A percentile compares a stretch with the other conserved stretches of the same genome.
These are phyloP conservation scores for Kodamaea anthophila DNA, from an alignment of 1,139 yeast genomes.

Conservation along the genomic window DNA sequence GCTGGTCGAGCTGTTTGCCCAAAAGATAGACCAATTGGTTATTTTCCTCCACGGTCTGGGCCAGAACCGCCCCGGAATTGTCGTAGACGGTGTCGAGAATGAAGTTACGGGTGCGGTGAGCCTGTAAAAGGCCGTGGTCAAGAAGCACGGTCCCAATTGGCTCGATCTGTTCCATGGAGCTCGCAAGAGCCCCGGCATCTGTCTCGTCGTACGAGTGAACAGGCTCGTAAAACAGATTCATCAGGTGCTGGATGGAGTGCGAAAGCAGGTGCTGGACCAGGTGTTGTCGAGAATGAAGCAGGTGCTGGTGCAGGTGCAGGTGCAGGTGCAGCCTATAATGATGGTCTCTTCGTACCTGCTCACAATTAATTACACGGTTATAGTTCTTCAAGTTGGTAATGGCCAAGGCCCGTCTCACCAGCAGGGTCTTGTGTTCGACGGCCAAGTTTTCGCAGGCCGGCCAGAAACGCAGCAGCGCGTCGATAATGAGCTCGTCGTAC, in stretches of 20 bases:
- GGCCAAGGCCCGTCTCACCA: conserved; percentile 71
- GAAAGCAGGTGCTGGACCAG: background rate
- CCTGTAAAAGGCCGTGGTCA: conserved; percentile 54
- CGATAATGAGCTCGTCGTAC: conserved; percentile 56
- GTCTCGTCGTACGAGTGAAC: conserved; percentile 60
- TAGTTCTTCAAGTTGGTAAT: conserved; percentile 65
- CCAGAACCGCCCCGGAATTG: conserved; percentile 31
- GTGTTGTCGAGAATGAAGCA: background rate
- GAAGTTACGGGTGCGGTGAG: conserved; percentile 48
- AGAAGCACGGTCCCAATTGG: conserved; percentile 50
- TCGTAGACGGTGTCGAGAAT: conserved; percentile 73
- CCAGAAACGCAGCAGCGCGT: conserved; percentile 59
- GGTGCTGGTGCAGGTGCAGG: background rate
- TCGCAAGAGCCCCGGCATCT: conserved; percentile 69
- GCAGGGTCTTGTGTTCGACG: conserved; percentile 43
- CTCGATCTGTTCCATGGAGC: conserved; percentile 47
- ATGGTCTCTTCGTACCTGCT: conserved; percentile 13
- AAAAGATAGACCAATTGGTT: conserved; percentile 67
- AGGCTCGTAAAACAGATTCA: background rate
- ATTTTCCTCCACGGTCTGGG: conserved; percentile 49
- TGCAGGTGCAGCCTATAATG: background rate
- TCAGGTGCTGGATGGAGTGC: no score
- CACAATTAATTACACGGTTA: conserved; percentile 42
- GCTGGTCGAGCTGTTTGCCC: conserved; percentile 81
- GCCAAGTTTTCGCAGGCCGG: conserved; percentile 73